Conservation (phyloP, 2,329 filamentous ascomycete species). For the Cryphonectria japonica region DNA sequence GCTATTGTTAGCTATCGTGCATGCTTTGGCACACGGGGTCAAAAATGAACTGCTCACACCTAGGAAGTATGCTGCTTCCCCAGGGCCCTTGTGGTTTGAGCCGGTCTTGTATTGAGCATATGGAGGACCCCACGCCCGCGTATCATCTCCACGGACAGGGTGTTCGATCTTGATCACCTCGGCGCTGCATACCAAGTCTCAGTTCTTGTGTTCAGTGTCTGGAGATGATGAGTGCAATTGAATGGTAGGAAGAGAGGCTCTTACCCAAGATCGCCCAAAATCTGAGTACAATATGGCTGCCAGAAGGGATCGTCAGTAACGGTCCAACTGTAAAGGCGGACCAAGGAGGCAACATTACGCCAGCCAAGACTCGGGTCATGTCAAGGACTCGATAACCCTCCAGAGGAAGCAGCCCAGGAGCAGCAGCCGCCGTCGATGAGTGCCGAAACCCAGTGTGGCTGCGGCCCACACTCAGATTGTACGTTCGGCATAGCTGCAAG, state of each 20-base stretch:
- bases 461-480: background rate
- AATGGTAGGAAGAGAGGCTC: slow-evolving; percentile 35
- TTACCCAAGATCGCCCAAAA: slow-evolving; percentile 93
- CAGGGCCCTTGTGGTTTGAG: slow-evolving; percentile 66
- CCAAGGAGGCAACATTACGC: slow-evolving; percentile 60
- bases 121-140: slow-evolving; percentile 92
- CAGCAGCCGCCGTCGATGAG: slow-evolving; percentile 22
- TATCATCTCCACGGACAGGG: slow-evolving; percentile 88
- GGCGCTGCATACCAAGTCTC: slow-evolving; percentile 60
- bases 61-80: slow-evolving; percentile 94
- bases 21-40: background rate
- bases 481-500: slow-evolving; percentile 6
- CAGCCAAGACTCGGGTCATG: slow-evolving; percentile 94
- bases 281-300: slow-evolving; percentile 96
- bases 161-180: slow-evolving; percentile 98
- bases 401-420: slow-evolving; percentile 61
- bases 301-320: background rate
- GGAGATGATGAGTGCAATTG: slow-evolving; percentile 31
- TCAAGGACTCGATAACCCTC: slow-evolving; percentile 88
- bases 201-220: slow-evolving; percentile 28
- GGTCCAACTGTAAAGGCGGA: background rate
- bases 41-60: slow-evolving; percentile 61
- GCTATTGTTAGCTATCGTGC: slow-evolving; percentile 16
- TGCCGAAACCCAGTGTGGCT: background rate
- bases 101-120: slow-evolving; percentile 77